Evolutionary conservation across 106 monocot genomes (phyloP).

Genomic region (Dendrobium catenatum): DNA sequence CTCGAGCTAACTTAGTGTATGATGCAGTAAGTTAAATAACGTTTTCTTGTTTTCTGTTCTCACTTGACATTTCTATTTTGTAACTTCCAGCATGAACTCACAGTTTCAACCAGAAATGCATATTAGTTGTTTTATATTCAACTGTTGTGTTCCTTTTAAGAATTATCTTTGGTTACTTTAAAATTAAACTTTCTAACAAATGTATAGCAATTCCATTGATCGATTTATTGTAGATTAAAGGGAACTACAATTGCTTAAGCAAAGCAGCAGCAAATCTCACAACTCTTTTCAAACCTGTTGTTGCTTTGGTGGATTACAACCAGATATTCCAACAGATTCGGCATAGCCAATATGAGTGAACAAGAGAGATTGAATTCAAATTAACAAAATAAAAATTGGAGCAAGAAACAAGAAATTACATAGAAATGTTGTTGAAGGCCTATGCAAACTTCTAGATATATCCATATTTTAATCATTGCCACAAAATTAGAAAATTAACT

Average conservation of each 20-base stretch:
- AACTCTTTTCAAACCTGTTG: conserved; percentile 72
- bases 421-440: background rate
- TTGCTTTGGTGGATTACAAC: conserved; percentile 73
- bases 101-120: background rate
- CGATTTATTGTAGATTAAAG: conserved; percentile 51
- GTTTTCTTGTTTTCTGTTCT: background rate
- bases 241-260: conserved; percentile 75
- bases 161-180: no score
- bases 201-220: background rate
- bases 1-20: conserved; percentile 75
- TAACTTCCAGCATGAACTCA: background rate
- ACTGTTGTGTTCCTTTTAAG: background rate
- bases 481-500: no score
- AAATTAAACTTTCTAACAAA: background rate
- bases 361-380: background rate
- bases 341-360: background rate
- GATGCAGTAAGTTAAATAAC: conserved; percentile 49
- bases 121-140: background rate
- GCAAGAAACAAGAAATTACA: background rate
- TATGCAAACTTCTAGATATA: no score
- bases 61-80: background rate
- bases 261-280: conserved; percentile 56
- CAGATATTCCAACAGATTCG: conserved; percentile 30
- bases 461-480: no score
- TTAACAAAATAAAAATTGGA: background rate